Evolutionary conservation across 2,329 filamentous ascomycete species (phyloP), one percentile per base, ranked within the genome.

Genomic region (Exophiala phaeomuriformis): DNA sequence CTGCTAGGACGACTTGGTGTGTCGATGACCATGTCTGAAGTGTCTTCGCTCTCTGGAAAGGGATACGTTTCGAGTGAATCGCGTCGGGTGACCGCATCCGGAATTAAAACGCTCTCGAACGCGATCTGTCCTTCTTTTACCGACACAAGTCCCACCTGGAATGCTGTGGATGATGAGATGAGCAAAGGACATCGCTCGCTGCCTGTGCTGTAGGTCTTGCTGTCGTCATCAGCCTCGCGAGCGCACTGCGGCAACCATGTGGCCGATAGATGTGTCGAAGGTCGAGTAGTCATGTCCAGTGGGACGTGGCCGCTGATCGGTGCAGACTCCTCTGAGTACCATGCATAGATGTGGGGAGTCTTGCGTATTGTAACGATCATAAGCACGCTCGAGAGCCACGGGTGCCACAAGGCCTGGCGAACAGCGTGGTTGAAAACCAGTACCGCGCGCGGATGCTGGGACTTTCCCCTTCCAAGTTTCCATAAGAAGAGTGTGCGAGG

Each of bases 401-500:
- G 55, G 52, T 63, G 59, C 52, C 56, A 63, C 19, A 54, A 41
- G 4, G 56, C 19, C 32, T 58, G 55, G 30, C 52, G 50, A 33
- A 63, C 49, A 8, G 47, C 37, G 41, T 61, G 44, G 31, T 12
- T 36, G 33, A 61, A 56, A n/a, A 59, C 50, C 10, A 63, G 37
- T 7, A 57, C 53, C 8, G 51, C 45, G 29, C 49, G 35, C 7
- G 48, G 43, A 29, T 32, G 36, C n/a, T 7, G 19, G 19, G 28
- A n/a, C n/a, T 36, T 29, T 32, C 30, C 12, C 12, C 43, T 9
- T 19, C 46, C 27, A 8, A 44, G 43, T 35, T 51, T 47, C 61
- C 61, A 63, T 30, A 63, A 40, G 29, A 55, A 60, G 8, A 60
- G 27, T 9, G 52, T 53, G n/a, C 48, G 57, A 36, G 52, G 52